Evolutionary conservation across 2,329 filamentous ascomycete genomes (phyloP), one percentile per base, ranked within the genome.

Genomic region (Cladosporium sp.): DNA sequence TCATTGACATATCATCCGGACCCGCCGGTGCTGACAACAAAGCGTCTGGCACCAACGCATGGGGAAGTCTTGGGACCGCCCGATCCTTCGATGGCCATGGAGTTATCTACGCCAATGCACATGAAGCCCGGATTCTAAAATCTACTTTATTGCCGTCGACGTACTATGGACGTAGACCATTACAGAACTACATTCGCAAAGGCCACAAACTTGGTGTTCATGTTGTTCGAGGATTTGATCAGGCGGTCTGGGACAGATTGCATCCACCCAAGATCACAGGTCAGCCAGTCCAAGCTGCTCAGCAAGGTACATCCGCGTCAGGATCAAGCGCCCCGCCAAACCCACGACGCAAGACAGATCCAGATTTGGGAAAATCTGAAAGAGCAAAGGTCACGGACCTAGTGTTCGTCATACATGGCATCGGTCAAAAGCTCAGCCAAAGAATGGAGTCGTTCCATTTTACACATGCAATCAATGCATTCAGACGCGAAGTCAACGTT

Each of bases 371-470:
- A 78, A 84, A 74, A 80, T 86, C 70, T 83, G 92, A 75, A 84
- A 88, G 74, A 31, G 88, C 88, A 1, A 87, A 88, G 67, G 91
- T 96, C 5, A 94, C 91, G 0, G 95, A 99, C 74, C 82, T 99
- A 8, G 86, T 98, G 1, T 83, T 99, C 5, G 92, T 98, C 11
- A 91, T 95, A 52, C 95, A 99, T 73, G 95, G 95, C 1, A 98
- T 99, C 69, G 95, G 95, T 0, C 95, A 99, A 77, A 98, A 99
- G 76, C 85, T 98, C 59, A 96, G 93, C 0, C 93, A 99, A 76
- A 59, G 67, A 40, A 92, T 98, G 67, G 94, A 98, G 77, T 97
- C 92, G 72, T 99, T 93, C 72, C 92, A 98, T 77, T 99, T 99
- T 73, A 99, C 95, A 0, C 94, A 98, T 76, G 91, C 93, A 5